A percentile compares a stretch with the other conserved stretches of the same genome.
Conservation (phyloP, 2,329 filamentous ascomycete genomes). For the Sphaerulina vaccinii region DNA sequence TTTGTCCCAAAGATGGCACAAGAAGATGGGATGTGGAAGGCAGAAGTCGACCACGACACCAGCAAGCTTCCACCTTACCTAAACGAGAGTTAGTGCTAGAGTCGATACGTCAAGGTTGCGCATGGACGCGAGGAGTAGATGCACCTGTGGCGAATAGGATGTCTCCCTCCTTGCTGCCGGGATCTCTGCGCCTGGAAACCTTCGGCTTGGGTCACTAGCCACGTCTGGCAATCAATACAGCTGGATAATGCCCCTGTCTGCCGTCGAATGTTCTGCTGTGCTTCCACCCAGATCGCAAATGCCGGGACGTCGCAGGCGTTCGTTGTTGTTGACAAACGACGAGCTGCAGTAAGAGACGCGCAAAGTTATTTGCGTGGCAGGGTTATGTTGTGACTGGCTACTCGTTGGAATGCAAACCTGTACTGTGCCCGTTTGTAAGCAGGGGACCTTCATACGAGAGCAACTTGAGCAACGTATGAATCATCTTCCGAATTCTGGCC, state of each 20-base stretch:
- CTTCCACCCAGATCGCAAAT: constrained; percentile 10
- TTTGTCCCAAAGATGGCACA: constrained; percentile 14
- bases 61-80: background rate
- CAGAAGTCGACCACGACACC: constrained; percentile 17
- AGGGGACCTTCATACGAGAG: constrained; percentile 1
- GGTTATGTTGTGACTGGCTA: constrained; percentile 8
- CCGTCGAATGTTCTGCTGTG: constrained; percentile 17
- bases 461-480: background rate
- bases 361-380: constrained; percentile 7
- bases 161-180: background rate
- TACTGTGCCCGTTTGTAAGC: constrained; percentile 1
- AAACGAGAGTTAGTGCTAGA: background rate
- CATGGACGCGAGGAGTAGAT: constrained; percentile 3
- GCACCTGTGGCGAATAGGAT: too few relatives aligned
- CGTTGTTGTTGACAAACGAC: constrained; percentile 6
- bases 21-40: constrained; percentile 16
- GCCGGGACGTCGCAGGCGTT: constrained; percentile 3
- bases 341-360: background rate
- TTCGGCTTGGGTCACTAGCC: constrained; percentile 11
- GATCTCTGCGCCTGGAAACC: background rate
- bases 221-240: constrained; percentile 9
- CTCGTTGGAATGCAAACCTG: constrained; percentile 13
- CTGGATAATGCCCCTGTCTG: constrained; percentile 11
- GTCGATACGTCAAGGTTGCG: background rate
- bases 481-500: constrained; percentile 7